phyloP scores from a whole-genome alignment of 306 rosid species.

The Fragaria vesca region DNA sequence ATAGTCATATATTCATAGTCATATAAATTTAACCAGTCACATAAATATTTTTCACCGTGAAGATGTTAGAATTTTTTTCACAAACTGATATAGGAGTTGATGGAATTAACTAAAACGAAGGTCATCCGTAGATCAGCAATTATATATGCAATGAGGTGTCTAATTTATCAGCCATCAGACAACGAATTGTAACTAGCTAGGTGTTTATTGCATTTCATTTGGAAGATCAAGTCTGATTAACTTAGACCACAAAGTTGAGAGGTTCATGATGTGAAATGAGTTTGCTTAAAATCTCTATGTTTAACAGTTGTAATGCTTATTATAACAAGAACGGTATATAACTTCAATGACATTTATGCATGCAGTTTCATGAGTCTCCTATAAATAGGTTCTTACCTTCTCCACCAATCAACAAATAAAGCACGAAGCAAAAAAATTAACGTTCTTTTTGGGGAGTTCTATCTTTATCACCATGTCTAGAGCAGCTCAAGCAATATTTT shows the following conservation, averaged over 20 bases:
- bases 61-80: too few relatives aligned
- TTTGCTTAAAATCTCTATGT: background rate
- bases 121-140: too few relatives aligned
- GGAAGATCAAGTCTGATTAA: too few relatives aligned
- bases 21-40: too few relatives aligned
- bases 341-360: background rate
- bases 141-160: too few relatives aligned
- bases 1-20: too few relatives aligned
- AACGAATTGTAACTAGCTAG: background rate
- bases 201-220: background rate
- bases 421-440: background rate
- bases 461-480: conserved; percentile 7
- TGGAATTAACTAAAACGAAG: too few relatives aligned
- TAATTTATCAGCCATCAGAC: background rate
- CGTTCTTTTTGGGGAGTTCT: background rate
- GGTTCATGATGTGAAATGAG: background rate
- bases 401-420: background rate
- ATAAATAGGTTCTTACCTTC: background rate
- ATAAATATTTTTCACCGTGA: too few relatives aligned
- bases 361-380: background rate
- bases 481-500: background rate
- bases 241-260: background rate
- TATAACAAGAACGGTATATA: background rate
- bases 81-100: too few relatives aligned
- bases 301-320: background rate